phyloP scores from a whole-genome alignment of 805 yeast genomes.

The Spathaspora boniae region DNA sequence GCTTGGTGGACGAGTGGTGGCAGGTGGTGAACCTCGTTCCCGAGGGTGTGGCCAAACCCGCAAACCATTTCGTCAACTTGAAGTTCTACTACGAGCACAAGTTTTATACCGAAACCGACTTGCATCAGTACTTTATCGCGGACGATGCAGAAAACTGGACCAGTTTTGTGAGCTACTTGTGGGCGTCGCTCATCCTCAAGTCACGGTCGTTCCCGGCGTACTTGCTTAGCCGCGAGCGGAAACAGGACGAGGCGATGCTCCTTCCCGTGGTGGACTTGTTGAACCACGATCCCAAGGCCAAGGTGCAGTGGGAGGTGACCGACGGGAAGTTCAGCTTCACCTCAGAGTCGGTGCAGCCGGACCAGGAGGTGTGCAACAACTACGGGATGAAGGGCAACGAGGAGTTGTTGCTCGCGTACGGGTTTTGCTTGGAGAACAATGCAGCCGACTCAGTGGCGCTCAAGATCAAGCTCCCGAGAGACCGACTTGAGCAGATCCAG shows the following conservation, averaged over 20 bases:
- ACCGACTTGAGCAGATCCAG: conserved; percentile 26
- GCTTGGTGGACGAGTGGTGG: conserved; percentile 64
- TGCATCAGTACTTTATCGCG: conserved; percentile 24
- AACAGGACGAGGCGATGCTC: conserved; percentile 57
- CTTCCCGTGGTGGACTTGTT: conserved; percentile 76
- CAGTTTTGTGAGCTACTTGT: conserved; percentile 62
- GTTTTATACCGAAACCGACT: conserved; percentile 34
- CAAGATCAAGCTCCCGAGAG: conserved; percentile 51
- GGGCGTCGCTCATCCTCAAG: conserved; percentile 69
- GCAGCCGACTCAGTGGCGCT: conserved; percentile 57
- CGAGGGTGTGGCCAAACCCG: conserved; percentile 26
- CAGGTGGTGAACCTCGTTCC: conserved; percentile 29
- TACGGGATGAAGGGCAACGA: conserved; percentile 89
- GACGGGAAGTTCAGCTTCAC: conserved; percentile 36
- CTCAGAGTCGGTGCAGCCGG: conserved; percentile 30
- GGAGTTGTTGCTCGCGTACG: conserved; percentile 77
- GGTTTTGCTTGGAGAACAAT: conserved; percentile 63
- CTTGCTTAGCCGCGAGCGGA: conserved; percentile 40
- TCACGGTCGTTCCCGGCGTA: conserved; percentile 82
- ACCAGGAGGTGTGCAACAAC: conserved; percentile 65
- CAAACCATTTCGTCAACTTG: conserved; percentile 35
- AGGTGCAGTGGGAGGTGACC: conserved; percentile 59
- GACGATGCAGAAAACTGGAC: conserved; percentile 48
- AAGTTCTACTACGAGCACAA: conserved; percentile 43
- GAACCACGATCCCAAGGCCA: conserved; percentile 62